These are phyloP conservation scores for Pythium rhizo-oryzae DNA, from an alignment of 352 stramenopile genomes.

Conservation along the genomic window DNA sequence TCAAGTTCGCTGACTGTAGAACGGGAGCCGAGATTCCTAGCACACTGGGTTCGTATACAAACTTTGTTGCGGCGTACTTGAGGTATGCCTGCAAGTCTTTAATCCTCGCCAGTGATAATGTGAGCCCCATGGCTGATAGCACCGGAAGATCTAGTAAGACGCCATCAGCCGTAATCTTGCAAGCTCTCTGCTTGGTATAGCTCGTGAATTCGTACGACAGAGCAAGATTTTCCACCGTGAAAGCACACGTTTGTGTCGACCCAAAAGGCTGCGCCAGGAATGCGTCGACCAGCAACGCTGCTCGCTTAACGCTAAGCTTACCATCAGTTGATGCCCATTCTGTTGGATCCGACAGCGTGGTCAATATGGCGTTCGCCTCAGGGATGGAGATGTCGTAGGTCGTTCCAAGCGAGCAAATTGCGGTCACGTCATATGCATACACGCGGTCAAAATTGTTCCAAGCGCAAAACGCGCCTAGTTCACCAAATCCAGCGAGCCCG, in stretches of 20 bases:
- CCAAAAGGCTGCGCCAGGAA: slow-evolving; percentile 56
- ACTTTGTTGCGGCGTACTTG: slow-evolving; percentile 55
- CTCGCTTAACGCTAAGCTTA: slow-evolving; percentile 31
- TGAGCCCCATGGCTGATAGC: slow-evolving; percentile 33
- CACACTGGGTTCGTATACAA: slow-evolving; percentile 49
- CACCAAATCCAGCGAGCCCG: slow-evolving; percentile 39
- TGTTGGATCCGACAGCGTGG: slow-evolving; percentile 6
- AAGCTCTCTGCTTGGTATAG: slow-evolving; percentile 29
- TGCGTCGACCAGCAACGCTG: slow-evolving; percentile 47
- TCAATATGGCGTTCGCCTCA: slow-evolving; percentile 7
- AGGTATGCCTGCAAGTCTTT: slow-evolving; percentile 57
- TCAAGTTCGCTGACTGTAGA: slow-evolving; percentile 9
- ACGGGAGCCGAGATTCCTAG: slow-evolving; percentile 24
- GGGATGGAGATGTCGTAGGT: slow-evolving; percentile 1
- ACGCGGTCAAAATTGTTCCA: slow-evolving; percentile 22
- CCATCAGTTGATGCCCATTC: slow-evolving; percentile 16
- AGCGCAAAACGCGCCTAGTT: slow-evolving; percentile 49
- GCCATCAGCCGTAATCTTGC: slow-evolving; percentile 6
- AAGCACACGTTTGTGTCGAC: slow-evolving; percentile 30
- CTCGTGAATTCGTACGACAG: slow-evolving; percentile 28
- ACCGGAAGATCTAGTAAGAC: slow-evolving; percentile 44
- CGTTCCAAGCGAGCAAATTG: slow-evolving; percentile 17
- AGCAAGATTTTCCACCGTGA: slow-evolving; percentile 32
- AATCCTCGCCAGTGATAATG: slow-evolving; percentile 31
- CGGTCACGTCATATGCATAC: slow-evolving; percentile 20